Base-by-base conservation (phyloP, 1,284 basidiomycete species). In the Phenoliferia sp. region DNA sequence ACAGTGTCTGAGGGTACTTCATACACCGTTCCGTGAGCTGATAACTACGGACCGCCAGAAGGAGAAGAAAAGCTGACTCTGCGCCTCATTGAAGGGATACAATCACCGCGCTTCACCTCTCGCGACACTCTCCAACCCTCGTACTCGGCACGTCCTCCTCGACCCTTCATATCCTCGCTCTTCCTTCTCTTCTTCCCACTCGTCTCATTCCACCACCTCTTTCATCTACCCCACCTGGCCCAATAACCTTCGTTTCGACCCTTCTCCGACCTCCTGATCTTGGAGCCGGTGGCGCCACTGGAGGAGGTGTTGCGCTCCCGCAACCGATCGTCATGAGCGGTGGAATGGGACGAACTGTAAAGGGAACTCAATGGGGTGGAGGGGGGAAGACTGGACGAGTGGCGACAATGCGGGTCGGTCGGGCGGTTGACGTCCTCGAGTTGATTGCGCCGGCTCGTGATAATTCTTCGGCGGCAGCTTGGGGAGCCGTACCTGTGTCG, bases 131-230 rank as follows among this genome's bases (percentile, higher is more conserved):
- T 0, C 85, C 89, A 0, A 82, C 89, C 35, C 84, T 79, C 32
- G 62, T 76, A 17, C 66, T 80, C 44, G 77, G 78, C 56, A 78
- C 78, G n/a, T n/a, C 39, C 0, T 28, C 67, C 12, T 94, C 36
- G 9, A 79, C 86, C n/a, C 85, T 97, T 59, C 85, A 90, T 67
- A 78, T 94, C 34, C 91, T 94, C 76, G 90, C 96, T 70, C 85
- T 95, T 39, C 86, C 90, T 1, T 95, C 94, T 1, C 90, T 94
- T 74, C 94, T 98, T 77, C 85, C 88, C 35, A 82, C 95, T 33
- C 88, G 92, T 39, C 89, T 88, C 22, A 86, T 96, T 71, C 83
- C 86, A 1, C 83, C 87, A 1, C 69, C 78, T 33, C 75, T 81
- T 84, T 80, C 90, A 63, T 74, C 88, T 69, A 89, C 88, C 16